These are phyloP conservation scores for Leccinellum rugosiceps DNA, from an alignment of 768 basidiomycete genomes.

Conservation along the genomic window DNA sequence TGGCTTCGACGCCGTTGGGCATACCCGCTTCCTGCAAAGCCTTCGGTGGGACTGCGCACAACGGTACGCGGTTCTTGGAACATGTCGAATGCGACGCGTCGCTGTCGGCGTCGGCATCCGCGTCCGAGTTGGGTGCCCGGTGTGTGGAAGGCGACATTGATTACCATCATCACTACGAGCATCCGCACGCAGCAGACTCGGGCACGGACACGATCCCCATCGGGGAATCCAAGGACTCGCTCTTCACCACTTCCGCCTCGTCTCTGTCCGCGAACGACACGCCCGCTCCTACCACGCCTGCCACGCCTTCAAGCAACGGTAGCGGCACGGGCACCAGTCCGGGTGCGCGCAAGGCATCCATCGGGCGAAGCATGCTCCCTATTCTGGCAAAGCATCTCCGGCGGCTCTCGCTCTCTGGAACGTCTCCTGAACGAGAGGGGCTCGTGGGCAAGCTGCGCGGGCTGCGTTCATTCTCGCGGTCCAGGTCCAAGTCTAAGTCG, in stretches of 20 bases:
- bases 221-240: slow-evolving; percentile 28
- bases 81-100: slow-evolving; percentile 18
- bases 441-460: slow-evolving; percentile 24
- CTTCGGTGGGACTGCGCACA: neutral
- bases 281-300: slow-evolving; percentile 25
- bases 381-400: slow-evolving; percentile 25
- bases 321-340: neutral
- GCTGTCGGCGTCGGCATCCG: slow-evolving; percentile 5
- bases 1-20: slow-evolving; percentile 12
- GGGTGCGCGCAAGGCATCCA: neutral
- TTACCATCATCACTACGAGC: neutral
- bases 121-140: slow-evolving; percentile 7
- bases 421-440: slow-evolving; percentile 22
- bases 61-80: slow-evolving; percentile 22
- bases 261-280: slow-evolving; percentile 22
- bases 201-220: slow-evolving; percentile 9
- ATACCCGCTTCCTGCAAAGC: neutral
- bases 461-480: slow-evolving; percentile 17
- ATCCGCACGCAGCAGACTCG: neutral
- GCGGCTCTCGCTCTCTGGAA: slow-evolving; percentile 19
- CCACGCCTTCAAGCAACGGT: slow-evolving; percentile 16
- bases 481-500: neutral
- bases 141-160: neutral
- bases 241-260: slow-evolving; percentile 26
- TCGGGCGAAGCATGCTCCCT: slow-evolving; percentile 29